Evolutionary conservation across 345 rosid species (phyloP).

Genomic region (Eucalyptus leucophloia): DNA sequence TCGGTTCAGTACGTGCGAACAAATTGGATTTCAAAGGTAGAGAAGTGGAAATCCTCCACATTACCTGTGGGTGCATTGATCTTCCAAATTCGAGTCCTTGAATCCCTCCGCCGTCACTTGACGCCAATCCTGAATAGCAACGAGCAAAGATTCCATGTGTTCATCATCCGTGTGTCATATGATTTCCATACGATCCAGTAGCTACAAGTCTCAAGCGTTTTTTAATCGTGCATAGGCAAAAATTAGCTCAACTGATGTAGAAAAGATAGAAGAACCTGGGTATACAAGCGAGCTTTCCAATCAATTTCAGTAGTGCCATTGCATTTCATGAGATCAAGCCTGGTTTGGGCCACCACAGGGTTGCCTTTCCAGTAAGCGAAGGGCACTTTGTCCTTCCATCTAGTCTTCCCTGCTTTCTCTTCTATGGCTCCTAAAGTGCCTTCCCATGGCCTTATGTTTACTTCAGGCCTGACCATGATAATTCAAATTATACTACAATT

Average conservation of each 20-base stretch:
- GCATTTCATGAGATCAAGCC: conserved; percentile 39
- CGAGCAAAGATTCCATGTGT: not conserved
- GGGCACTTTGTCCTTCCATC: conserved; percentile 48
- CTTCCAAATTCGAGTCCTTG: conserved; percentile 23
- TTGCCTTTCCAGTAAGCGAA: conserved; percentile 65
- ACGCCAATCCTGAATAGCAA: conserved; percentile 21
- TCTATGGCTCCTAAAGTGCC: conserved; percentile 13
- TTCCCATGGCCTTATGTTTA: conserved; percentile 55
- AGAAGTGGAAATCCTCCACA: not conserved
- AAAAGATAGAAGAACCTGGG: conserved; percentile 8
- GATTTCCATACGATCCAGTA: not conserved
- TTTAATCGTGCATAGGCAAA: not conserved
- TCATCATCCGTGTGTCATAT: not conserved
- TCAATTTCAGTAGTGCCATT: conserved; percentile 15
- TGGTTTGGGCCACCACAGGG: not conserved
- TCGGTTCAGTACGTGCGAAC: not conserved
- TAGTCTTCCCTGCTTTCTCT: conserved; percentile 18
- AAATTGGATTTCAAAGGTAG: not conserved
- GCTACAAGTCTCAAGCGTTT: not conserved
- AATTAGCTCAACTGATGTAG: not conserved
- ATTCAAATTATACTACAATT: not conserved
- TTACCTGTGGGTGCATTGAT: conserved; percentile 49
- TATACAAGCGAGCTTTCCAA: conserved; percentile 19
- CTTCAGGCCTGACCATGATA: conserved; percentile 34
- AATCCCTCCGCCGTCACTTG: conserved; percentile 1